A percentile compares a stretch with the other conserved stretches of the same genome.
These are phyloP conservation scores for Stromatinia cepivora DNA, from an alignment of 2,329 filamentous ascomycete genomes.

Conservation along the genomic window DNA sequence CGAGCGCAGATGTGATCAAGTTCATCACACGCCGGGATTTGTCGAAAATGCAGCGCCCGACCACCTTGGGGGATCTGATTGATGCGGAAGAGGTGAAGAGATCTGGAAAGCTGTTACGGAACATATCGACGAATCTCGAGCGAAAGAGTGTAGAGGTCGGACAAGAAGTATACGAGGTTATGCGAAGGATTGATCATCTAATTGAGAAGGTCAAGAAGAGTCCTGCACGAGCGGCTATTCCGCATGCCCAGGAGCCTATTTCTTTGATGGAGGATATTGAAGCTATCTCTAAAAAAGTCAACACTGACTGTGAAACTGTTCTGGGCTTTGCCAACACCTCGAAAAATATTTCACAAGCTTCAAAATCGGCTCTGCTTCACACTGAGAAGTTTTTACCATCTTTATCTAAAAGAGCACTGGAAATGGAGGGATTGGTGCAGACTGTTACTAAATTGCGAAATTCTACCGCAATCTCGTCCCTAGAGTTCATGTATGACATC, in stretches of 20 bases:
- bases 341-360: conserved; percentile 63
- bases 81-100: conserved; percentile 71
- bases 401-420: conserved; percentile 54
- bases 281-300: conserved; percentile 81
- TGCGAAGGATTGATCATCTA: conserved; percentile 60
- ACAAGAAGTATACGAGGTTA: conserved; percentile 58
- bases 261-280: conserved; percentile 82
- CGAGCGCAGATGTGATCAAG: conserved; percentile 64
- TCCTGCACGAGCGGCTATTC: conserved; percentile 54
- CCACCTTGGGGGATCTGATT: conserved; percentile 73
- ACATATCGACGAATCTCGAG: conserved; percentile 59
- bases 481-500: conserved; percentile 78
- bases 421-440: conserved; percentile 62
- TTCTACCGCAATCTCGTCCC: conserved; percentile 61
- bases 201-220: conserved; percentile 63
- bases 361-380: conserved; percentile 63
- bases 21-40: conserved; percentile 59
- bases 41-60: conserved; percentile 48
- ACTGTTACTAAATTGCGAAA: conserved; percentile 68
- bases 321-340: conserved; percentile 66
- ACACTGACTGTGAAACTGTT: conserved; percentile 79
- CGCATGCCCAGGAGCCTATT: conserved; percentile 61
- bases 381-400: conserved; percentile 62
- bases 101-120: conserved; percentile 65
- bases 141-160: conserved; percentile 62